Conservation (phyloP, 768 basidiomycete species). For the Tylopilus plumbeoviolaceoides region DNA sequence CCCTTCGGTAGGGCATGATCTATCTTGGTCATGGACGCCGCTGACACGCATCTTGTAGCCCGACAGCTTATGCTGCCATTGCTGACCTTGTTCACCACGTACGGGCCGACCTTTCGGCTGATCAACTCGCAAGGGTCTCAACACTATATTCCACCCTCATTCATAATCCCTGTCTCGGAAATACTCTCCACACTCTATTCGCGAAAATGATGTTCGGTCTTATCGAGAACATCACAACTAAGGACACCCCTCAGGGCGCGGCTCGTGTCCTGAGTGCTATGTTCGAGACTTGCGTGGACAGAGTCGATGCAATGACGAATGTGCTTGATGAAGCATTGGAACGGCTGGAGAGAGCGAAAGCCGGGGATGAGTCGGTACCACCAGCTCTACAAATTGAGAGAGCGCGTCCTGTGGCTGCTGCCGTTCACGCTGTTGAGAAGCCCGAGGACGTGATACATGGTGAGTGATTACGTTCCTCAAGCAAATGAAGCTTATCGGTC, state of each 20-base stretch:
- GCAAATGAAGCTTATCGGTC: conserved; percentile 2
- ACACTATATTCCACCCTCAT: conserved; percentile 84
- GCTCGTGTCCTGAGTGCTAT: conserved; percentile 67
- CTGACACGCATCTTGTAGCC: conserved; percentile 38
- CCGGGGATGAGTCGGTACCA: conserved; percentile 35
- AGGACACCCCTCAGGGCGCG: conserved; percentile 68
- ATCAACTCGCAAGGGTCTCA: conserved; percentile 74
- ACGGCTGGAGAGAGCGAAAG: conserved; percentile 43
- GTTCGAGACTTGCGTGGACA: conserved; percentile 79
- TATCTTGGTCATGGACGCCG: background rate
- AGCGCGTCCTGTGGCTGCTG: conserved; percentile 74
- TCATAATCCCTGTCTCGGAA: conserved; percentile 81
- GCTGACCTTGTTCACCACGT: conserved; percentile 94
- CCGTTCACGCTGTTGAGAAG: conserved; percentile 75
- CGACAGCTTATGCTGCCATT: conserved; percentile 79
- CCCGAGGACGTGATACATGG: conserved; percentile 80
- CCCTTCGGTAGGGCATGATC: conserved; percentile 54
- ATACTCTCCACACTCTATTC: conserved; percentile 82
- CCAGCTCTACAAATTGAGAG: conserved; percentile 78
- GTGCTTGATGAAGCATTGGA: conserved; percentile 49
- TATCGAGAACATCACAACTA: conserved; percentile 74
- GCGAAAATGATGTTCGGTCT: conserved; percentile 91
- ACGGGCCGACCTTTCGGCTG: conserved; percentile 70
- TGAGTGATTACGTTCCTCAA: conserved; percentile 31
- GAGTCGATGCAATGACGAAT: conserved; percentile 74